A percentile compares a stretch with the other conserved stretches of the same genome.
Conservation (phyloP, 1,284 basidiomycete species). For the Singerocomus inundabilis region DNA sequence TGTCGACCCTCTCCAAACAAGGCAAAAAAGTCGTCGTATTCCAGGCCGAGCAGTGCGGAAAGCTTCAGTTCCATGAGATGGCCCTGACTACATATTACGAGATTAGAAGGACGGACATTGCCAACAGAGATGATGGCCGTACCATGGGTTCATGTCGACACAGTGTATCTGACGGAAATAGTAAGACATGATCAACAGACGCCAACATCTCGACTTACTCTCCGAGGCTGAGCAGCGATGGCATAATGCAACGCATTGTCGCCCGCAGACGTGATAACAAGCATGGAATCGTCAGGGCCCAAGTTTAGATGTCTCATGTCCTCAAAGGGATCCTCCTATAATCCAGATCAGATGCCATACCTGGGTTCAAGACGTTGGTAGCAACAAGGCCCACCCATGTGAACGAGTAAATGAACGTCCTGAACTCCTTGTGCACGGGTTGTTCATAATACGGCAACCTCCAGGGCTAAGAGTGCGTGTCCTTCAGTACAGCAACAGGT, state of each 20-base stretch:
- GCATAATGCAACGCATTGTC: constrained; percentile 86
- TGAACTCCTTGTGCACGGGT: constrained; percentile 73
- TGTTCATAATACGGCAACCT: constrained; percentile 78
- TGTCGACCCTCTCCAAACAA: constrained; percentile 74
- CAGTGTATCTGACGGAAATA: constrained; percentile 58
- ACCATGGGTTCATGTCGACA: constrained; percentile 71
- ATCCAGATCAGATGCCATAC: constrained; percentile 6
- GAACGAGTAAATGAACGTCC: constrained; percentile 72
- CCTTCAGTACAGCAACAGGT: not conserved
- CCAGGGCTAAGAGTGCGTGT: constrained; percentile 47
- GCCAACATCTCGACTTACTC: constrained; percentile 32
- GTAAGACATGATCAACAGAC: not conserved
- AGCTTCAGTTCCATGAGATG: constrained; percentile 82
- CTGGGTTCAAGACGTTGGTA: too few species aligned
- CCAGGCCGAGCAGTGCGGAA: constrained; percentile 61
- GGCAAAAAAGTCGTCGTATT: constrained; percentile 69
- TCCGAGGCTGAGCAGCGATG: constrained; percentile 58
- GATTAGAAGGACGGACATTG: constrained; percentile 7
- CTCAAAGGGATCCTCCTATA: constrained; percentile 71
- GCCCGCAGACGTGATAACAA: constrained; percentile 79
- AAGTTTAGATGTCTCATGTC: constrained; percentile 72
- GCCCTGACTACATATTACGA: constrained; percentile 52
- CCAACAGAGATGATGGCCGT: constrained; percentile 5
- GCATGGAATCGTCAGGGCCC: constrained; percentile 62
- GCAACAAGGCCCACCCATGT: constrained; percentile 53